Percentiles rank a stretch among this genome's conserved stretches.
Conservation (phyloP, 768 basidiomycete genomes). For the Omphalotus guepiniiformis region DNA sequence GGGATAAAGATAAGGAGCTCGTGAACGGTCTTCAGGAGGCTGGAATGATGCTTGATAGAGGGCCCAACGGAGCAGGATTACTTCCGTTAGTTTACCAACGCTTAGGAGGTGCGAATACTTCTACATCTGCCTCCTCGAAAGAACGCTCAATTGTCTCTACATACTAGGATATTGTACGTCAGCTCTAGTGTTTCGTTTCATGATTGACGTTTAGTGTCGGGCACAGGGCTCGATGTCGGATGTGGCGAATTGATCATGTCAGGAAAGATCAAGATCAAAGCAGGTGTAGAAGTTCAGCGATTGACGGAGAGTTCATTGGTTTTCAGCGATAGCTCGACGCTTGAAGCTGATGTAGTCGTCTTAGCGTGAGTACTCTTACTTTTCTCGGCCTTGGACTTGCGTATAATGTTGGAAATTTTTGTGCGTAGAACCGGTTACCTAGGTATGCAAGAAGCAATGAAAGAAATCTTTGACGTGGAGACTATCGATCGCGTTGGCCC, state of each 20-base stretch:
- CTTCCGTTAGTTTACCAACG: slow-evolving; percentile 25
- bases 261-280: slow-evolving; percentile 57
- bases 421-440: slow-evolving; percentile 22
- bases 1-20: slow-evolving; percentile 26
- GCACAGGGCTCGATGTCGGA: slow-evolving; percentile 39
- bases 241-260: slow-evolving; percentile 47
- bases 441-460: slow-evolving; percentile 18
- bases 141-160: no score
- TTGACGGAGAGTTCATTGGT: slow-evolving; percentile 30
- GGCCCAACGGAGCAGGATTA: slow-evolving; percentile 27
- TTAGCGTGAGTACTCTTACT: slow-evolving; percentile 34
- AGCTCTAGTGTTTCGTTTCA: background rate
- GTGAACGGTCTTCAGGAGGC: slow-evolving; percentile 30
- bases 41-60: slow-evolving; percentile 33
- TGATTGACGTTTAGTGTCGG: background rate
- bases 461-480: slow-evolving; percentile 22
- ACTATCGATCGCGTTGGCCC: slow-evolving; percentile 17
- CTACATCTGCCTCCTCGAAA: background rate
- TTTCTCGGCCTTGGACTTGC: background rate
- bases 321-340: slow-evolving; percentile 34
- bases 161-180: slow-evolving; percentile 11
- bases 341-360: slow-evolving; percentile 42
- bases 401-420: background rate
- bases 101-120: slow-evolving; percentile 25
- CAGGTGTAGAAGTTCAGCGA: slow-evolving; percentile 38